Conservation (phyloP, 1,284 basidiomycete species). For the Trichosporon sp. region DNA sequence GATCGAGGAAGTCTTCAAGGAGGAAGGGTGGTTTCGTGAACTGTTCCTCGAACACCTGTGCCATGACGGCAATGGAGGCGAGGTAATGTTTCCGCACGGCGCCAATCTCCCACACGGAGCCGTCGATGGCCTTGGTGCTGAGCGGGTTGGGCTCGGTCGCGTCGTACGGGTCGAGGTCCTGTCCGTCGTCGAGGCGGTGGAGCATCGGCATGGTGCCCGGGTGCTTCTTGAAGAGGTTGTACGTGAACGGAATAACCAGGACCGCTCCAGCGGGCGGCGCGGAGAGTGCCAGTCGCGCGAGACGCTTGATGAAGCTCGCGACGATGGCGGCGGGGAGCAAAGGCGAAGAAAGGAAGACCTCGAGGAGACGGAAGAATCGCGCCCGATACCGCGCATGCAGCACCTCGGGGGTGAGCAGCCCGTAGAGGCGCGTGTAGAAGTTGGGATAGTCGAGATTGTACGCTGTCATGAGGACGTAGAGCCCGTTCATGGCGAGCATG, state of each 20-base stretch:
- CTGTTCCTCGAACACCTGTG: constrained; percentile 82
- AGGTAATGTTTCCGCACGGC: constrained; percentile 83
- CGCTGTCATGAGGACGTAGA: constrained; percentile 87
- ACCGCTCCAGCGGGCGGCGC: constrained; percentile 90
- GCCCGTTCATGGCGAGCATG: constrained; percentile 83
- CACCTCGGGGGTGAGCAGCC: constrained; percentile 80
- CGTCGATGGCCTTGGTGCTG: constrained; percentile 75
- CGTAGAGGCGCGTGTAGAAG: constrained; percentile 93
- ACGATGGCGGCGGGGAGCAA: constrained; percentile 85
- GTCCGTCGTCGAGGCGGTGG: constrained; percentile 62
- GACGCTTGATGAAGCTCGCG: constrained; percentile 90
- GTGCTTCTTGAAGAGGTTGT: constrained; percentile 92
- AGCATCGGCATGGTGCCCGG: constrained; percentile 91
- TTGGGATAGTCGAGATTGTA: constrained; percentile 97
- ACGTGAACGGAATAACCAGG: constrained; percentile 88
- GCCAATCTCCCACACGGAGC: constrained; percentile 89
- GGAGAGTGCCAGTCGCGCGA: constrained; percentile 77
- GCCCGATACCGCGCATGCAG: constrained; percentile 91
- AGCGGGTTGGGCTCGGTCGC: constrained; percentile 71
- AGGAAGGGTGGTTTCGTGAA: constrained; percentile 89
- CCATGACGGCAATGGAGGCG: constrained; percentile 76
- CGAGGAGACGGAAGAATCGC: constrained; percentile 90
- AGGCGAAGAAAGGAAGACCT: constrained; percentile 88
- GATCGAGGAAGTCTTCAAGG: constrained; percentile 96
- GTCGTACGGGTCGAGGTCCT: constrained; percentile 63